phyloP scores from a whole-genome alignment of 176 grass and related monocot species.

The Lolium multiflorum region DNA sequence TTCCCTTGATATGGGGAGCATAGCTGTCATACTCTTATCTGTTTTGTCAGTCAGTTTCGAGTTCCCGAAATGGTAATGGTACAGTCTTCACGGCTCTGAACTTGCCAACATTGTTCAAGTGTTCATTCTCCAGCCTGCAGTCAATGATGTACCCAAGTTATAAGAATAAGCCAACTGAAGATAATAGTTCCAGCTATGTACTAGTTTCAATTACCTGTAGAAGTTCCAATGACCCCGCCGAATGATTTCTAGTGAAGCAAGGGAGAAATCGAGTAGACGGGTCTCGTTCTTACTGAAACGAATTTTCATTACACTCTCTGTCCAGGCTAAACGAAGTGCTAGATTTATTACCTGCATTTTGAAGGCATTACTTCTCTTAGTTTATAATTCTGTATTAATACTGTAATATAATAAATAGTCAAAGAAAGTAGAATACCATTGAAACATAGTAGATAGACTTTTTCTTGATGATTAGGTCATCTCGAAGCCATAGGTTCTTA shows the following conservation, averaged over 20 bases:
- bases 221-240: slow-evolving; percentile 96
- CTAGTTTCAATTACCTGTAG: slow-evolving; percentile 57
- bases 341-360: slow-evolving; percentile 70
- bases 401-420: background rate
- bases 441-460: slow-evolving; percentile 78
- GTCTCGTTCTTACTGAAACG: slow-evolving; percentile 49
- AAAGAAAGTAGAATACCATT: slow-evolving; percentile 55
- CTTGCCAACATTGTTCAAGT: too few relatives aligned
- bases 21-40: slow-evolving; percentile 6
- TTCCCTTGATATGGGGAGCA: slow-evolving; percentile 38
- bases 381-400: background rate
- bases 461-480: slow-evolving; percentile 89
- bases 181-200: background rate
- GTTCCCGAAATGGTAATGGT: slow-evolving; percentile 76
- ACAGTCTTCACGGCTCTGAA: slow-evolving; percentile 26
- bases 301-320: slow-evolving; percentile 74
- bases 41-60: slow-evolving; percentile 64
- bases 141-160: background rate
- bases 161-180: slow-evolving; percentile 8
- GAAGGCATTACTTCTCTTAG: slow-evolving; percentile 11
- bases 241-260: slow-evolving; percentile 84
- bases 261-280: slow-evolving; percentile 69
- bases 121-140: slow-evolving; percentile 35
- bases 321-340: slow-evolving; percentile 81
- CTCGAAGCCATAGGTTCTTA: slow-evolving; percentile 69